Evolutionary conservation across 208 protist genomes (phyloP).

Genomic region (Herpetomonas samuelpessoai): DNA sequence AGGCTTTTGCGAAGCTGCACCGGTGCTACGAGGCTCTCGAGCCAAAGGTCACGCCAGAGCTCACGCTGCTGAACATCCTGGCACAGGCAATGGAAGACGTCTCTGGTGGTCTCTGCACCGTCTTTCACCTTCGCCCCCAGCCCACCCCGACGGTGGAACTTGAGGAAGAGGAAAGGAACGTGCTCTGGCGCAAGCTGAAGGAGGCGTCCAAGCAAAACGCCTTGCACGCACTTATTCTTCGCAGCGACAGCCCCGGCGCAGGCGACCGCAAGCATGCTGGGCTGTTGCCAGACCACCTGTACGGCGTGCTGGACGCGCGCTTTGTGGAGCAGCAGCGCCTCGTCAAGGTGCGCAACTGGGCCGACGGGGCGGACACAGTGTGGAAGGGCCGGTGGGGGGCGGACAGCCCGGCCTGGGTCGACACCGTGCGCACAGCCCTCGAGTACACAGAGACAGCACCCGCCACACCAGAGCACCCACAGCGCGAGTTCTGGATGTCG

Average conservation of each 20-base stretch:
- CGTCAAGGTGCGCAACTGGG: slow-evolving; percentile 75
- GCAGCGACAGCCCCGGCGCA: slow-evolving; percentile 27
- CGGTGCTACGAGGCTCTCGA: slow-evolving; percentile 88
- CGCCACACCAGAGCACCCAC: slow-evolving; percentile 16
- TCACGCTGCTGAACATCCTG: slow-evolving; percentile 44
- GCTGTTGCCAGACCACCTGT: slow-evolving; percentile 72
- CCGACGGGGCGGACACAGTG: slow-evolving; percentile 22
- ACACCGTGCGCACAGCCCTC: slow-evolving; percentile 37
- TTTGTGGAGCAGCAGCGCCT: slow-evolving; percentile 73
- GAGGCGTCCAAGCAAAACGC: slow-evolving; percentile 28
- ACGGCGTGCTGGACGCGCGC: slow-evolving; percentile 71
- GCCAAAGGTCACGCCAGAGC: slow-evolving; percentile 52
- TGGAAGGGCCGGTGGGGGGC: slow-evolving; percentile 72
- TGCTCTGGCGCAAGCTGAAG: slow-evolving; percentile 65
- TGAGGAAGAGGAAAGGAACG: slow-evolving; percentile 30
- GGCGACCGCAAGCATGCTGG: slow-evolving; percentile 48
- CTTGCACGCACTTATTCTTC: slow-evolving; percentile 51
- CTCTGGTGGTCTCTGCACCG: slow-evolving; percentile 48
- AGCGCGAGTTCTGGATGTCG: slow-evolving; percentile 63
- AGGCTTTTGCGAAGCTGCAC: slow-evolving; percentile 92
- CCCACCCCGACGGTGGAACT: slow-evolving; percentile 20
- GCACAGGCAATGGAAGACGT: slow-evolving; percentile 71
- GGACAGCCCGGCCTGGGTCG: slow-evolving; percentile 46
- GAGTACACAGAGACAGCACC: slow-evolving; percentile 22
- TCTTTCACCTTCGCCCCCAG: slow-evolving; percentile 23